Percentiles rank a stretch among this genome's conserved stretches.
Evolutionary conservation across 2,329 filamentous ascomycete species (phyloP).

Genomic region (Colletotrichum navitas): DNA sequence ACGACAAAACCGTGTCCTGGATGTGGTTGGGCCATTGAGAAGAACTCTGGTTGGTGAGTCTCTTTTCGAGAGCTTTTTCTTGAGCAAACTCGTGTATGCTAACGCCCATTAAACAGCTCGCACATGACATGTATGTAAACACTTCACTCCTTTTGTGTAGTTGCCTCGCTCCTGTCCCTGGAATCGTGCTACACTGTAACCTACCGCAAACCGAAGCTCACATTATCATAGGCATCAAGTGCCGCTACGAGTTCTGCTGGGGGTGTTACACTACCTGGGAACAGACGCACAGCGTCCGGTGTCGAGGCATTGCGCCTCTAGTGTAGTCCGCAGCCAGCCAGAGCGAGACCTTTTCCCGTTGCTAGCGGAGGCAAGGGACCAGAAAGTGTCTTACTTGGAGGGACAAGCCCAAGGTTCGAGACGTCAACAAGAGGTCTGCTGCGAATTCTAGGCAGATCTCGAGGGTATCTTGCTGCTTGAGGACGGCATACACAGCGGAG

Average conservation of each 20-base stretch:
- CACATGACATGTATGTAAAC: constrained; percentile 58
- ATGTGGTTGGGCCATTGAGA: constrained; percentile 56
- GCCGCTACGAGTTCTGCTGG: constrained; percentile 54
- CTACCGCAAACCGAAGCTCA: constrained; percentile 20
- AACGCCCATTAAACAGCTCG: constrained; percentile 47
- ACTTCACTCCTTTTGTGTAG: not conserved
- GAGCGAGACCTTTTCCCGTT: not conserved
- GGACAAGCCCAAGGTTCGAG: constrained; percentile 44
- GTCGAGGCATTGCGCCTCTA: constrained; percentile 19
- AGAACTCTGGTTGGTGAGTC: constrained; percentile 57
- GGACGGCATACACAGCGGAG: constrained; percentile 49
- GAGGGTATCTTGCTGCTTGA: constrained; percentile 49
- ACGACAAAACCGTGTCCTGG: constrained; percentile 56
- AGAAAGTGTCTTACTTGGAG: constrained; percentile 8
- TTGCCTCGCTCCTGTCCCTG: not conserved
- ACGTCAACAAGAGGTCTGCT: constrained; percentile 51
- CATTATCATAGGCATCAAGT: constrained; percentile 50
- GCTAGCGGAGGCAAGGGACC: not conserved
- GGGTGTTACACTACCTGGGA: constrained; percentile 46
- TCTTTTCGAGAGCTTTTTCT: not conserved
- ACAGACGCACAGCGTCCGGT: constrained; percentile 41
- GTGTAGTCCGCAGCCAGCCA: not conserved
- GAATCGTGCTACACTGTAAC: not conserved
- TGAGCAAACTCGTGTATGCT: constrained; percentile 32
- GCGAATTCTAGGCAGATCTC: constrained; percentile 53